These are phyloP conservation scores for Leccinum fuscescens DNA, from an alignment of 1,284 basidiomycete genomes.

Conservation along the genomic window DNA sequence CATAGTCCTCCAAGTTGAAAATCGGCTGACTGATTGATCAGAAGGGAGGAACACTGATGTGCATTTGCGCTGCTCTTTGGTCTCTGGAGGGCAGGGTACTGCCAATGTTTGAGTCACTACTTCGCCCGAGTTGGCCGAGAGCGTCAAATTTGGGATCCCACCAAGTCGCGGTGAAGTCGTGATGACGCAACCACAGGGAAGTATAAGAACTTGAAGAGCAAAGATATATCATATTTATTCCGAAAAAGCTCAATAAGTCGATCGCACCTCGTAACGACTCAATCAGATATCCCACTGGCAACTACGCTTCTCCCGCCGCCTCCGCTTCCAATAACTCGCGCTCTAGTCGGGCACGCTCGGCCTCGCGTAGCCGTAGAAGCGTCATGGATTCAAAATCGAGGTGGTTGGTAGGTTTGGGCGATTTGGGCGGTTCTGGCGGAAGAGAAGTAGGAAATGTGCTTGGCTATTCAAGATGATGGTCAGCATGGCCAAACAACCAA, in stretches of 20 bases:
- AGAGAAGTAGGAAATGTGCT: constrained; percentile 19
- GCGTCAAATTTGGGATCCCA: neutral
- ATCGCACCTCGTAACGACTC: constrained; percentile 13
- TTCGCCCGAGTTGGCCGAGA: neutral
- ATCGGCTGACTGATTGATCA: neutral
- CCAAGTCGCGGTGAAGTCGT: neutral
- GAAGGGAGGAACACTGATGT: neutral
- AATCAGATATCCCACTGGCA: neutral
- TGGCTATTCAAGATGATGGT: constrained; percentile 18
- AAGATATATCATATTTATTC: constrained; percentile 15
- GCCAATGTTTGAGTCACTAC: neutral
- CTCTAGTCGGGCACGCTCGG: constrained; percentile 73
- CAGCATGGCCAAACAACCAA: neutral
- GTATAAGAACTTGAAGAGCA: neutral
- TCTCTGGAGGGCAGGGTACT: neutral
- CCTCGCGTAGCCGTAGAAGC: constrained; percentile 77
- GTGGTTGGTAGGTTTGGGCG: constrained; percentile 27
- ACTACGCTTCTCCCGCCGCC: constrained; percentile 32
- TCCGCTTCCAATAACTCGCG: constrained; percentile 73
- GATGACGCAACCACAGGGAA: neutral
- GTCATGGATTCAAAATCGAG: constrained; percentile 79
- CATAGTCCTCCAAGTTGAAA: neutral
- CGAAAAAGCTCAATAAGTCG: constrained; percentile 5
- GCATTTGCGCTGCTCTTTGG: neutral
- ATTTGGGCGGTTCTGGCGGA: constrained; percentile 26